Percentiles rank a stretch among this genome's conserved stretches.
Conservation (phyloP, 352 stramenopile species). For the Paralagenidium karlingii region DNA sequence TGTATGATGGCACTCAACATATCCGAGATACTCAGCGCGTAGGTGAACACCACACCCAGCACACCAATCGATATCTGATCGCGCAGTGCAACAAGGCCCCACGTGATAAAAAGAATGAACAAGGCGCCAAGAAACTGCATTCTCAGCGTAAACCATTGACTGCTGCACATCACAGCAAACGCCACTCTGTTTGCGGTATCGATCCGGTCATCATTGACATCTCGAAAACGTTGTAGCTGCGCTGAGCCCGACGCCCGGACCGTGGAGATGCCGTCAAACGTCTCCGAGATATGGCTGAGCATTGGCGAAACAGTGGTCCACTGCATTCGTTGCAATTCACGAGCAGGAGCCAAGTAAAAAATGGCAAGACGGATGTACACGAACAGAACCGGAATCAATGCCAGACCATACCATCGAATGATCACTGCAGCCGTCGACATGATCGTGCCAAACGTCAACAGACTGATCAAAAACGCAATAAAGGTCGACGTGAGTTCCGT, state of each 20-base stretch:
- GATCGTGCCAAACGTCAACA: constrained; percentile 59
- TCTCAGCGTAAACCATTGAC: constrained; percentile 33
- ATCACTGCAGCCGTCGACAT: constrained; percentile 69
- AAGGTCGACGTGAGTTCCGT: no score
- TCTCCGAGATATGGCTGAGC: constrained; percentile 35
- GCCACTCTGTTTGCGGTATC: constrained; percentile 11
- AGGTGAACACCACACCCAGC: constrained; percentile 85
- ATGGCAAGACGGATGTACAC: constrained; percentile 22
- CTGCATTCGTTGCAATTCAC: constrained; percentile 31
- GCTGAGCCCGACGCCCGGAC: constrained; percentile 21
- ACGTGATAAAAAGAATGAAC: constrained; percentile 31
- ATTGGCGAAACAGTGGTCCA: constrained; percentile 34
- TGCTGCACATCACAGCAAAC: constrained; percentile 12
- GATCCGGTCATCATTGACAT: no score
- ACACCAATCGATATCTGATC: constrained; percentile 45
- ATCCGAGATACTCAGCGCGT: constrained; percentile 77
- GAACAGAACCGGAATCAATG: no score
- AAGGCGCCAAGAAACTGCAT: constrained; percentile 46
- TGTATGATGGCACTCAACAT: constrained; percentile 86
- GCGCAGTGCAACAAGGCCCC: constrained; percentile 29
- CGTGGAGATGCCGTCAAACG: constrained; percentile 25
- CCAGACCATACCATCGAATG: no score
- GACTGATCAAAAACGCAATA: no score
- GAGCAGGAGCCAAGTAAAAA: constrained; percentile 33
- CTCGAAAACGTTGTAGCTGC: constrained; percentile 16